phyloP scores from a whole-genome alignment of 192 early-diverging fungal species.

The Mortierella hygrophila region DNA sequence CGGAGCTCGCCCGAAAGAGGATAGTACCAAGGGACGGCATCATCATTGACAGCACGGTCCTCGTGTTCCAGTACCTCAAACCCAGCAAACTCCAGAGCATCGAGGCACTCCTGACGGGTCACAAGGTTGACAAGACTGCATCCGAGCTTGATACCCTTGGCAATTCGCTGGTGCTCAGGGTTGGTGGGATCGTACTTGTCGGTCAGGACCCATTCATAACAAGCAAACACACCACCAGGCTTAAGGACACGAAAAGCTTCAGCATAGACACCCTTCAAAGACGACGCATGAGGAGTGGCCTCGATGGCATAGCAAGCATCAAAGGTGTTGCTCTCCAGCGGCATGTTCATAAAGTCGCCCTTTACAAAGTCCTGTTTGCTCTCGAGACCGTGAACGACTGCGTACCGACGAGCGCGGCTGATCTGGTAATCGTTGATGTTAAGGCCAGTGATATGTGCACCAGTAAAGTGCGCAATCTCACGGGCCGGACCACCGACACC shows the following conservation, averaged over 20 bases:
- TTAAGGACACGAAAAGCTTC: slow-evolving; percentile 91
- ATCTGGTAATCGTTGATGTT: slow-evolving; percentile 97
- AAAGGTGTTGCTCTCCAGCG: slow-evolving; percentile 76
- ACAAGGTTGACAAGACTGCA: slow-evolving; percentile 25
- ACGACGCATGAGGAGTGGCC: slow-evolving; percentile 89
- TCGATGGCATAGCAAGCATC: slow-evolving; percentile 92
- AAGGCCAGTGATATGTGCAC: slow-evolving; percentile 84
- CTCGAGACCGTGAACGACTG: slow-evolving; percentile 76
- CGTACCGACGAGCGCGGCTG: slow-evolving; percentile 80
- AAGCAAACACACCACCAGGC: slow-evolving; percentile 88
- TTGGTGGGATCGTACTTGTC: slow-evolving; percentile 84
- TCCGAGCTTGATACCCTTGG: slow-evolving; percentile 81
- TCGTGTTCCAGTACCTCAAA: slow-evolving; percentile 80
- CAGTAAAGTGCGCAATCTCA: slow-evolving; percentile 83
- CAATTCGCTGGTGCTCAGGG: slow-evolving; percentile 76
- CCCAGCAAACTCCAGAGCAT: slow-evolving; percentile 81
- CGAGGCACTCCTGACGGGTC: slow-evolving; percentile 54
- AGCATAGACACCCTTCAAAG: slow-evolving; percentile 83
- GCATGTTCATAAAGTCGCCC: slow-evolving; percentile 82
- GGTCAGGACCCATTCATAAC: slow-evolving; percentile 94
- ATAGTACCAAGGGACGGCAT: slow-evolving; percentile 74
- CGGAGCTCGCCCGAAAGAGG: slow-evolving; percentile 68
- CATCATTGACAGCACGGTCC: slow-evolving; percentile 67
- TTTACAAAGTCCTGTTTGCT: slow-evolving; percentile 72
- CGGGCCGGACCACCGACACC: slow-evolving; percentile 93